A percentile compares a stretch with the other conserved stretches of the same genome.
These are phyloP conservation scores for Neurospora sp. DNA, from an alignment of 2,329 filamentous ascomycete species.

Conservation along the genomic window DNA sequence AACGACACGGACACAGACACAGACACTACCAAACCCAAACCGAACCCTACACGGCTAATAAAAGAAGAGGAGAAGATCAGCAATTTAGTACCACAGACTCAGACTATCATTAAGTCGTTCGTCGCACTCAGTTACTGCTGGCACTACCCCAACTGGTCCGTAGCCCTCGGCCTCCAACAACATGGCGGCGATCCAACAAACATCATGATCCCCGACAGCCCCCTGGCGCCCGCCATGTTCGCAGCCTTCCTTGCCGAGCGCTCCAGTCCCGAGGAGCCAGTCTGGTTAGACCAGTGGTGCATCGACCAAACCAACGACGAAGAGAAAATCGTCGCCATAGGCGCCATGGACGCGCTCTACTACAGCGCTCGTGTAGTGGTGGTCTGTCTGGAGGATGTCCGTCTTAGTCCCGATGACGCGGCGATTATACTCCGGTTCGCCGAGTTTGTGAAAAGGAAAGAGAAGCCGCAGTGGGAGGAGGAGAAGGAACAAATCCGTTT, in stretches of 20 bases:
- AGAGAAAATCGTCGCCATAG: slow-evolving; percentile 11
- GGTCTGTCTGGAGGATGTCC: slow-evolving; percentile 17
- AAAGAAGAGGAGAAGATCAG: not conserved
- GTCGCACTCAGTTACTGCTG: slow-evolving; percentile 19
- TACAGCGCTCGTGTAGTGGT: slow-evolving; percentile 13
- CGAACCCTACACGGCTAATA: not conserved
- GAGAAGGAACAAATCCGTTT: not conserved
- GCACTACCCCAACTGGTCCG: slow-evolving; percentile 14
- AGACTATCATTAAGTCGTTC: slow-evolving; percentile 6
- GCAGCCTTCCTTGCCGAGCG: not conserved
- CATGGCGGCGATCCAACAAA: not conserved
- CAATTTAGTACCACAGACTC: too few relatives aligned
- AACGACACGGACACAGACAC: too few relatives aligned
- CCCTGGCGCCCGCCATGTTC: not conserved
- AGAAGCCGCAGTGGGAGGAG: not conserved
- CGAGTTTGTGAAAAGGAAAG: not conserved
- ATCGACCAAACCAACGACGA: slow-evolving; percentile 12
- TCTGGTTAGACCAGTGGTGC: slow-evolving; percentile 17
- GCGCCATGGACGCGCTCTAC: slow-evolving; percentile 16
- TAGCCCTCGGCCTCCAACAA: slow-evolving; percentile 7
- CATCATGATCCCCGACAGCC: not conserved
- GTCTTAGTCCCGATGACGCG: slow-evolving; percentile 5
- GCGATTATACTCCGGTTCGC: not conserved
- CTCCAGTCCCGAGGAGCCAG: slow-evolving; percentile 5
- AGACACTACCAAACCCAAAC: not conserved